A percentile compares a stretch with the other conserved stretches of the same genome.
Evolutionary conservation across 306 rosid species (phyloP).

Genomic region (Erythrophleum fordii): DNA sequence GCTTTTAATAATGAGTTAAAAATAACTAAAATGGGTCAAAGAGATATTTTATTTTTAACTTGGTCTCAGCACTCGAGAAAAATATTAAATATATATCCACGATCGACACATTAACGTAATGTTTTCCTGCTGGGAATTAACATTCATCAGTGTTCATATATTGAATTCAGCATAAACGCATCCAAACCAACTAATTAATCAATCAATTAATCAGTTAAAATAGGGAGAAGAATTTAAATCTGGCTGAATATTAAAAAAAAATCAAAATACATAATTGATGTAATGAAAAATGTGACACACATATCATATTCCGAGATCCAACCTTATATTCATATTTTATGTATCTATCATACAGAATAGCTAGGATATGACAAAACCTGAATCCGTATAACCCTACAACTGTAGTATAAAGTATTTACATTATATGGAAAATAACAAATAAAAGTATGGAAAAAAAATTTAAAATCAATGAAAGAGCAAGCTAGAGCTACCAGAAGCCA

Average conservation of each 20-base stretch:
- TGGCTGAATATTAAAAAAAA: background rate
- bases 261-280: background rate
- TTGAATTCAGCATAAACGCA: no score
- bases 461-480: background rate
- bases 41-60: no score
- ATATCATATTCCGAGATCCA: background rate
- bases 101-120: background rate
- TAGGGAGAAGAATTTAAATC: background rate
- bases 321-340: background rate
- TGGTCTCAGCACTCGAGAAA: background rate
- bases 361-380: background rate
- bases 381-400: conserved; percentile 1
- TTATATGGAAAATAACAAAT: background rate
- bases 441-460: background rate
- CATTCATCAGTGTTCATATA: no score
- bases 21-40: background rate
- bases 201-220: no score
- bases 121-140: background rate
- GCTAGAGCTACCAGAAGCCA: background rate
- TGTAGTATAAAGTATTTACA: conserved; percentile 28
- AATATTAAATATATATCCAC: background rate
- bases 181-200: background rate
- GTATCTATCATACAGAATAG: background rate
- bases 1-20: background rate
- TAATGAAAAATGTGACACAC: background rate